Conservation (phyloP, 495 filamentous ascomycete genomes). For the Staphylotrichum tortipilum region DNA sequence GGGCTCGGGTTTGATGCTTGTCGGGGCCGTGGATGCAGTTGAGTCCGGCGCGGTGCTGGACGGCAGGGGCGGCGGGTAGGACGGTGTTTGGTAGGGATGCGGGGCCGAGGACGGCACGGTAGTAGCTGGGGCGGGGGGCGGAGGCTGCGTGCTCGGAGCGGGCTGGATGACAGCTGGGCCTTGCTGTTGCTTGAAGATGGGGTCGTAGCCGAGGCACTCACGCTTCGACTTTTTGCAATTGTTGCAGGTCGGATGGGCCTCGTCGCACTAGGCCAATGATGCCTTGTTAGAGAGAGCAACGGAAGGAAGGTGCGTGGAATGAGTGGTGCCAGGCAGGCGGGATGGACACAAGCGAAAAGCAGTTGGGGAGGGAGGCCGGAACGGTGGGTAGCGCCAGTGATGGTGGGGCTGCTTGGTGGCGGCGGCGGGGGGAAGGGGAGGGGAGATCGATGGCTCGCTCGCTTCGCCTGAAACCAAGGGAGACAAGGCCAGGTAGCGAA, state of each 20-base stretch:
- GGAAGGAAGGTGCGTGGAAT: no score
- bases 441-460: background rate
- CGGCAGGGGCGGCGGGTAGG: slow-evolving; percentile 21
- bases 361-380: no score
- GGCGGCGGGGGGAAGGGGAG: background rate
- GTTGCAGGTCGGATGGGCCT: slow-evolving; percentile 85
- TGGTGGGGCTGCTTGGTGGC: background rate
- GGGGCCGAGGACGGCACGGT: slow-evolving; percentile 27
- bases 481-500: slow-evolving; percentile 7
- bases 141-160: slow-evolving; percentile 28
- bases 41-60: slow-evolving; percentile 28
- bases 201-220: slow-evolving; percentile 95
- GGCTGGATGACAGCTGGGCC: slow-evolving; percentile 73
- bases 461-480: background rate
- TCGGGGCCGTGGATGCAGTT: slow-evolving; percentile 37
- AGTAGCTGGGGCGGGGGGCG: slow-evolving; percentile 24
- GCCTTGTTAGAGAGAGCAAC: slow-evolving; percentile 15
- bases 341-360: background rate
- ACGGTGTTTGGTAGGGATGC: slow-evolving; percentile 23
- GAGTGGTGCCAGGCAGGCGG: no score
- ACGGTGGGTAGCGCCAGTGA: background rate
- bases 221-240: slow-evolving; percentile 98
- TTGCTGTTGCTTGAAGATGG: slow-evolving; percentile 87
- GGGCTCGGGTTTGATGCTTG: slow-evolving; percentile 49
- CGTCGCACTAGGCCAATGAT: slow-evolving; percentile 69